Evolutionary conservation across 2,329 filamentous ascomycete genomes (phyloP), one percentile per base, ranked within the genome.

Genomic region (Ascochyta koolunga): DNA sequence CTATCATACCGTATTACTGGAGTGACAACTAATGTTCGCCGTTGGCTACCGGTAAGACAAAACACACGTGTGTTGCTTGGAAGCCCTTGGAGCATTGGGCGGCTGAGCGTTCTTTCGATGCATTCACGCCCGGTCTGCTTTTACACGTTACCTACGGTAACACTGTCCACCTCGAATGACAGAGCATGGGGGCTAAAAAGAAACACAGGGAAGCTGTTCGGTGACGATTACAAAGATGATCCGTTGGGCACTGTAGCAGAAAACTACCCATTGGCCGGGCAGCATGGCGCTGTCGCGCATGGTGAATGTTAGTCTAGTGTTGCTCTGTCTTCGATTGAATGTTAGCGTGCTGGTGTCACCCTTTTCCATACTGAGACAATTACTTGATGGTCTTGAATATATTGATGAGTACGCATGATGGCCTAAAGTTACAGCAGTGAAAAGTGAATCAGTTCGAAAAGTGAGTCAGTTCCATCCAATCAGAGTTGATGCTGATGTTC

Each of bases 41-140:
- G 2, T 31, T 44, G 21, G 41, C 41, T 11, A 33, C 29, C 13
- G 41, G 33, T 27, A 44, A 44, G 31, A 27, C 41, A 15, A 21
- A 44, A 19, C 41, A 44, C 21, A 32, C 27, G 1, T 44, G 41
- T 33, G 41, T 44, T 13, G 41, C 41, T 2, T 44, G 41, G 41
- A 15, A 44, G 21, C 41, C 41, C 4, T 15, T 44, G 27, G 41
- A 44, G 41, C 41, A 44, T 15, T 44, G 41, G 41, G 41, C 41
- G 15, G 27, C 41, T 11, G 41, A 44, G 41, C 41, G 41, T 9
- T 21, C 41, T 9, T 44, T 44, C 29, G 31, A 44, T 29, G 41
- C 41, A 6, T 44, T 44, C 21, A 35, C 27, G 7, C 41, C 41
- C 5, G 41, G 41, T 15, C 18, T 44, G 27, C 41, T 44, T 16